Percentiles rank a stretch among this genome's conserved stretches.
These are phyloP conservation scores for Auriscalpium vulgare DNA, from an alignment of 768 basidiomycete genomes.

Conservation along the genomic window DNA sequence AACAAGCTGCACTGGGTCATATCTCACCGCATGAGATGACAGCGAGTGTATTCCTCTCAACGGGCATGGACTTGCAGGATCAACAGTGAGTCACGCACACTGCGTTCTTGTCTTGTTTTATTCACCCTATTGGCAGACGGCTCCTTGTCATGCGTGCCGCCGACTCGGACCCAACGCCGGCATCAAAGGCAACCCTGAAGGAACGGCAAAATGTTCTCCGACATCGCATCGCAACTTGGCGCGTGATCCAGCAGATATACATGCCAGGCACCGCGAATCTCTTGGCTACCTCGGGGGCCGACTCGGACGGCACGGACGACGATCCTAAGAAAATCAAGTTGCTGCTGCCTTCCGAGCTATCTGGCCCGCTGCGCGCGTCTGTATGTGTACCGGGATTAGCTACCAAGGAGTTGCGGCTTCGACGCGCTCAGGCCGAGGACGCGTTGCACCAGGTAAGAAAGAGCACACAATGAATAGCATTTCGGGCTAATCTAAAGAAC, in stretches of 20 bases:
- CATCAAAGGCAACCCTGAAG: neutral
- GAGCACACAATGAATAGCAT: neutral
- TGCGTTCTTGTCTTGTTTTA: no score
- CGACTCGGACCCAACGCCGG: no score
- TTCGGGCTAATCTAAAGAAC: neutral
- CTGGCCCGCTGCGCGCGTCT: neutral
- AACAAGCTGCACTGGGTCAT: neutral
- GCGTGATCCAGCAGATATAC: neutral
- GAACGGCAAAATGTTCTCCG: neutral
- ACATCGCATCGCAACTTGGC: neutral
- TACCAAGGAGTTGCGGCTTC: neutral
- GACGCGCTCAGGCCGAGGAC: neutral
- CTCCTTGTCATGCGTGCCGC: no score
- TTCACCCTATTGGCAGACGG: neutral
- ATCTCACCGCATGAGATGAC: neutral
- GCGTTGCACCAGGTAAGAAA: neutral
- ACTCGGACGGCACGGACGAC: neutral
- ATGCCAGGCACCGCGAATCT: neutral
- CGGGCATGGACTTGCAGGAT: neutral
- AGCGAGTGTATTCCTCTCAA: neutral
- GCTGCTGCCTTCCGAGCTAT: neutral
- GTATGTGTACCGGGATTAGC: neutral
- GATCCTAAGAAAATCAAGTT: neutral
- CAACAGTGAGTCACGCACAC: neutral
- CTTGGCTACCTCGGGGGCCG: neutral